phyloP scores from a whole-genome alignment of 345 rosid species.

The Mallotus nudiflorus region DNA sequence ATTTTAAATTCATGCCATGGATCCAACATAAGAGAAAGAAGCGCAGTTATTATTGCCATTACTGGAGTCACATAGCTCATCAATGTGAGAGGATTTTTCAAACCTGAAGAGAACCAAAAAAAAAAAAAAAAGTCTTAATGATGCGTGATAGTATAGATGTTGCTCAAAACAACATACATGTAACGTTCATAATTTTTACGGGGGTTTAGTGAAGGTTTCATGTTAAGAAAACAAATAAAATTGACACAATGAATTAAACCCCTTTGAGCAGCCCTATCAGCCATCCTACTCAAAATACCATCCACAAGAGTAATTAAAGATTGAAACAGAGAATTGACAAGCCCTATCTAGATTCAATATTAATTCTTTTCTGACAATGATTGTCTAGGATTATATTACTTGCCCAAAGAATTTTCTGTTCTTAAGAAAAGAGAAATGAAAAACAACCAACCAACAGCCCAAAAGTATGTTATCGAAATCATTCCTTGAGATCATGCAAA shows the following conservation, averaged over 20 bases:
- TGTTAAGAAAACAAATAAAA: not conserved
- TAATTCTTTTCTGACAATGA: not conserved
- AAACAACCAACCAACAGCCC: not conserved
- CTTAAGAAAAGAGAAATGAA: not conserved
- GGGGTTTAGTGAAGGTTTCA: not conserved
- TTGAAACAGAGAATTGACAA: not conserved
- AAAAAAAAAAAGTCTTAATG: not conserved
- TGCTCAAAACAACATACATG: not conserved
- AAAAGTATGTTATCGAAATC: not conserved
- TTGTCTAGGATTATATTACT: not conserved
- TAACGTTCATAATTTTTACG: not conserved
- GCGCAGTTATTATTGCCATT: constrained; percentile 80
- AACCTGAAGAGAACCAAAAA: constrained; percentile 51
- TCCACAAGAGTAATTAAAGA: not conserved
- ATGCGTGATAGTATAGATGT: not conserved
- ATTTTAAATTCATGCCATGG: constrained; percentile 83
- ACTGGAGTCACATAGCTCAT: constrained; percentile 87
- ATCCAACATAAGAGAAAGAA: constrained; percentile 84
- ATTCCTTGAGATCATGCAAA: too few species aligned
- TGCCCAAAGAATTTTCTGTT: not conserved
- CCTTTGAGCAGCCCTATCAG: not conserved
- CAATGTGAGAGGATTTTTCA: constrained; percentile 84
- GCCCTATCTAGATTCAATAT: not conserved
- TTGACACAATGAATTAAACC: not conserved
- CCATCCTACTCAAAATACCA: not conserved